Conservation (phyloP, 768 basidiomycete species). For the Polyporus arcularius region DNA sequence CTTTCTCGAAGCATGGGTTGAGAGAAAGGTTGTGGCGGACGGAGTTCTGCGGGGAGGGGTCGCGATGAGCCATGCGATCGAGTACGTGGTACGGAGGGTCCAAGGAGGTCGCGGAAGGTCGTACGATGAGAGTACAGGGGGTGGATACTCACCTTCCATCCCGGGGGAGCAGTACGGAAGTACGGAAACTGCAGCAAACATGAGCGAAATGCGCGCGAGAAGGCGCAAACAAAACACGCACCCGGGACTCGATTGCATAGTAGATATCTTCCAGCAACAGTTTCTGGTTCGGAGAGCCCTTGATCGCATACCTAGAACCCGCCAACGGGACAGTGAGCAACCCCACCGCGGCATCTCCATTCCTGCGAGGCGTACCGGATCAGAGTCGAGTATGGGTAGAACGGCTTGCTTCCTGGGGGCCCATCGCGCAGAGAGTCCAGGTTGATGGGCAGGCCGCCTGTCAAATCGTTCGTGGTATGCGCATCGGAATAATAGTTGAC, state of each 20-base stretch:
- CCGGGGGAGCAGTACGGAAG: constrained; percentile 81
- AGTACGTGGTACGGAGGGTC: too few relatives aligned
- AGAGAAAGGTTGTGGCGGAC: constrained; percentile 89
- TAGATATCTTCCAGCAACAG: constrained; percentile 87
- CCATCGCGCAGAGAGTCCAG: constrained; percentile 86
- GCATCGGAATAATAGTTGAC: constrained; percentile 68
- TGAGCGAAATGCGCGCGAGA: constrained; percentile 16
- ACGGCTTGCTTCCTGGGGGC: constrained; percentile 86
- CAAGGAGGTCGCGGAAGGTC: background rate
- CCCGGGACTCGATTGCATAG: constrained; percentile 87
- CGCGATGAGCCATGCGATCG: constrained; percentile 50
- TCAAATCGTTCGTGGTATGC: constrained; percentile 57
- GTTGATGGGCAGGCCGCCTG: constrained; percentile 83
- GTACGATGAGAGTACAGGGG: background rate
- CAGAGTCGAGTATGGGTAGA: constrained; percentile 89
- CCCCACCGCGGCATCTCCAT: background rate
- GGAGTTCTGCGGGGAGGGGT: constrained; percentile 68
- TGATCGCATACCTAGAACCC: constrained; percentile 78
- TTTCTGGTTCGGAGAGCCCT: constrained; percentile 87
- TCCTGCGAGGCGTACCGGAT: constrained; percentile 63
- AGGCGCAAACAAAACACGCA: constrained; percentile 40
- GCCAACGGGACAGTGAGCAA: constrained; percentile 6
- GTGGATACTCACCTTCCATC: constrained; percentile 78
- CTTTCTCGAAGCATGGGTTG: constrained; percentile 90
- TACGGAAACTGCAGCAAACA: constrained; percentile 70